These are phyloP conservation scores for Exophiala xenobiotica DNA, from an alignment of 2,329 filamentous ascomycete species.

Conservation along the genomic window DNA sequence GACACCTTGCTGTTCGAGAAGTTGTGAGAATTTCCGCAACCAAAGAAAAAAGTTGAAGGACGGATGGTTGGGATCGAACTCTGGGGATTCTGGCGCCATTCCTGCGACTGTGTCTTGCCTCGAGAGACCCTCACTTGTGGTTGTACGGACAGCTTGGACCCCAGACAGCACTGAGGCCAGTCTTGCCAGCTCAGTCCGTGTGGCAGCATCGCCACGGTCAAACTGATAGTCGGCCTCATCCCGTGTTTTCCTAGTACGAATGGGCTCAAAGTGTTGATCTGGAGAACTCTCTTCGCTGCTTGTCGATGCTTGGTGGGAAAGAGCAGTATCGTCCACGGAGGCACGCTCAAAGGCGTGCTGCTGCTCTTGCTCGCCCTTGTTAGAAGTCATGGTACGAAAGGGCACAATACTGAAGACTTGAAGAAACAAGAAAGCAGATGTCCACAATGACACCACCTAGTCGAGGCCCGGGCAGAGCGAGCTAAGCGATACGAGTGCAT, in stretches of 20 bases:
- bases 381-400: neutral
- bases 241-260: conserved; percentile 24
- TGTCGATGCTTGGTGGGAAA: neutral
- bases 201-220: conserved; percentile 11
- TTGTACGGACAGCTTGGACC: conserved; percentile 8
- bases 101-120: conserved; percentile 25
- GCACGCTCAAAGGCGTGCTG: neutral
- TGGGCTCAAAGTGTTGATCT: conserved; percentile 21
- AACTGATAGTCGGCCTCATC: conserved; percentile 22
- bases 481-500: too few relatives aligned
- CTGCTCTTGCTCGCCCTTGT: neutral
- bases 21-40: conserved; percentile 23
- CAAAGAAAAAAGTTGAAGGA: conserved; percentile 26
- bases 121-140: conserved; percentile 11
- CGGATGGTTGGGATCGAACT: conserved; percentile 24
- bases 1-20: conserved; percentile 20
- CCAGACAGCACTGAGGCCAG: conserved; percentile 25
- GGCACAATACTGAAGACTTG: too few relatives aligned
- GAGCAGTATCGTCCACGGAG: neutral
- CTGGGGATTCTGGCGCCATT: conserved; percentile 20
- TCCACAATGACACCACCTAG: too few relatives aligned
- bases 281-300: conserved; percentile 12
- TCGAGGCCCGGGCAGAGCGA: too few relatives aligned
- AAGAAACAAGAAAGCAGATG: too few relatives aligned
- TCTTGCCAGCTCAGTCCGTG: conserved; percentile 17